phyloP scores from a whole-genome alignment of 345 rosid genomes.

The Rhodamnia argentea region DNA sequence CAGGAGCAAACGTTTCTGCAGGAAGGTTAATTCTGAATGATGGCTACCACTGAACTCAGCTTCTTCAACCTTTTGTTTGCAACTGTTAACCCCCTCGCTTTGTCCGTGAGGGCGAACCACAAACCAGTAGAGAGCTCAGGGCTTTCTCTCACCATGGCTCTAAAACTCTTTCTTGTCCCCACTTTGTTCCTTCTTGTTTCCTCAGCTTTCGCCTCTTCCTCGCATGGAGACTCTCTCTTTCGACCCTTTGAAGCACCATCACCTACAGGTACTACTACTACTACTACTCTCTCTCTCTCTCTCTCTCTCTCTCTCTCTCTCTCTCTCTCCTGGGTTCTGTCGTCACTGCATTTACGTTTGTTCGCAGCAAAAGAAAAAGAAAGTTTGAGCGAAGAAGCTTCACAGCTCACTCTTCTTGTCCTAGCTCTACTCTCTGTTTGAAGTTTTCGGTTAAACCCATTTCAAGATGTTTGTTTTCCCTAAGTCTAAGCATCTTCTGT shows the following conservation, averaged over 20 bases:
- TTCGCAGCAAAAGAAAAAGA: neutral
- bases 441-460: neutral
- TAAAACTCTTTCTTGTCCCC: slow-evolving; percentile 6
- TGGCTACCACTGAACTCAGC: neutral
- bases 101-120: neutral
- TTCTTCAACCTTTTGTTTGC: neutral
- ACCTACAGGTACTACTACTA: slow-evolving; percentile 46
- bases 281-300: neutral
- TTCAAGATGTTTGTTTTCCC: neutral
- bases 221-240: slow-evolving; percentile 31
- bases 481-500: neutral
- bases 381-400: neutral
- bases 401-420: neutral
- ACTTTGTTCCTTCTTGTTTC: slow-evolving; percentile 19
- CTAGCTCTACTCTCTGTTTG: neutral
- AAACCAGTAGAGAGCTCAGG: neutral
- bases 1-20: neutral
- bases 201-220: slow-evolving; percentile 14
- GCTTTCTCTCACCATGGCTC: neutral
- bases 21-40: neutral
- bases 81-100: neutral
- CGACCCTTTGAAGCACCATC: slow-evolving; percentile 26
- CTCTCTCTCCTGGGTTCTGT: neutral
- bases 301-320: neutral
- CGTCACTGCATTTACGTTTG: neutral